Percentiles rank a stretch among this genome's conserved stretches.
Evolutionary conservation across 179 eudicot genomes (phyloP).

Genomic region (Silene noctiflora): DNA sequence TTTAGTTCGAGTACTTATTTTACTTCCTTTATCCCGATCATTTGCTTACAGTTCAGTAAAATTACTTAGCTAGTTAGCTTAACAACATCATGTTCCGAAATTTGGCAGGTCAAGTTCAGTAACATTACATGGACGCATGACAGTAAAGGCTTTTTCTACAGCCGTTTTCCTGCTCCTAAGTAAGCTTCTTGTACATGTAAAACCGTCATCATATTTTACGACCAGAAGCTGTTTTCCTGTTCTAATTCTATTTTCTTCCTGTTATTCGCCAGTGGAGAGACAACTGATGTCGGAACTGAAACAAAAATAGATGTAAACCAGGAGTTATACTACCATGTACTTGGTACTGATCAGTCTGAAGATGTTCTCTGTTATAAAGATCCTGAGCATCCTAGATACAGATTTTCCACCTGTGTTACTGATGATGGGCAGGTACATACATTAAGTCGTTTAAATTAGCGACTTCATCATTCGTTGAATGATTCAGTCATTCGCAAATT

Average conservation of each 20-base stretch:
- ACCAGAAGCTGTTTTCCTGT: neutral
- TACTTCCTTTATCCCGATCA: too few species aligned
- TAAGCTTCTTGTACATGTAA: slow-evolving; percentile 33
- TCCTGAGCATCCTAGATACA: slow-evolving; percentile 57
- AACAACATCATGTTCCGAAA: neutral
- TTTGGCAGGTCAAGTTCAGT: slow-evolving; percentile 74
- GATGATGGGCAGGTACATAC: slow-evolving; percentile 80
- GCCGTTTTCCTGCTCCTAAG: slow-evolving; percentile 80
- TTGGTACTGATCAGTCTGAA: slow-evolving; percentile 84
- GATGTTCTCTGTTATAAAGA: slow-evolving; percentile 88
- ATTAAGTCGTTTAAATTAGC: too few species aligned
- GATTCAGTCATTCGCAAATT: too few species aligned
- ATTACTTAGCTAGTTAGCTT: neutral
- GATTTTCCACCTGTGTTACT: slow-evolving; percentile 48
- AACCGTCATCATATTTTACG: neutral
- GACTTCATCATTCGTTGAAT: neutral
- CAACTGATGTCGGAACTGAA: slow-evolving; percentile 69
- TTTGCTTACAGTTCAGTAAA: too few species aligned
- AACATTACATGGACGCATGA: slow-evolving; percentile 82
- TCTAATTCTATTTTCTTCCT: neutral
- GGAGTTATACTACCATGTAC: slow-evolving; percentile 68
- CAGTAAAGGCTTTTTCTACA: slow-evolving; percentile 80
- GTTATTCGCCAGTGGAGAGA: slow-evolving; percentile 47
- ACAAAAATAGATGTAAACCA: slow-evolving; percentile 72
- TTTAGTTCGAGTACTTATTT: too few species aligned